These are phyloP conservation scores for Pythium dissimile DNA, from an alignment of 352 stramenopile genomes.

Conservation along the genomic window DNA sequence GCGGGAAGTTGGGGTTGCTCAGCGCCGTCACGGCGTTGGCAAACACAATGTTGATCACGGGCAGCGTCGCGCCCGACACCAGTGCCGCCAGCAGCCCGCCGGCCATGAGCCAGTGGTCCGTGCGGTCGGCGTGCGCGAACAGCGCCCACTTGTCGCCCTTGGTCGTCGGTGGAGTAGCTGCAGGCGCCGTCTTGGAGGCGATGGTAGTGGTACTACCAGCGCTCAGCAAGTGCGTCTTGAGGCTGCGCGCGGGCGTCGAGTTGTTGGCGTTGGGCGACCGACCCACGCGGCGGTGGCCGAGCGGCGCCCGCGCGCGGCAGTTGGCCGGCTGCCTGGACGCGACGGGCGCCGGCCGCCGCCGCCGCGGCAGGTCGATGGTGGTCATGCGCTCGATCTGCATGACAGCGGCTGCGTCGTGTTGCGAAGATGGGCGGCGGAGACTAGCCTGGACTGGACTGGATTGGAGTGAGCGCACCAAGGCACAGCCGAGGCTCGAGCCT, in stretches of 20 bases:
- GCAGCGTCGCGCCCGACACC: constrained; percentile 20
- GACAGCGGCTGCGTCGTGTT: too few relatives aligned
- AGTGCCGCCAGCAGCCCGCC: constrained; percentile 16
- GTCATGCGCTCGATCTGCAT: constrained; percentile 27
- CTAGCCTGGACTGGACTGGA: too few relatives aligned
- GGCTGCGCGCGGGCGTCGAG: not conserved
- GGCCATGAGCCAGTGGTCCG: constrained; percentile 21
- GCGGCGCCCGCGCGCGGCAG: not conserved
- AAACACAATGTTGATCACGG: constrained; percentile 23
- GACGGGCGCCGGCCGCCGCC: constrained; percentile 1
- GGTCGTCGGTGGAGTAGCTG: too few relatives aligned
- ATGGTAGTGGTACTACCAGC: too few relatives aligned
- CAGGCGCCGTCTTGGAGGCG: not conserved
- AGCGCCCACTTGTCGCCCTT: constrained; percentile 16
- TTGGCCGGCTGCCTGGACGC: constrained; percentile 3
- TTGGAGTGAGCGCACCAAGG: too few relatives aligned
- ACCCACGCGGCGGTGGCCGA: not conserved
- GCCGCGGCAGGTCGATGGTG: constrained; percentile 3
- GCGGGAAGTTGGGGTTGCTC: constrained; percentile 13
- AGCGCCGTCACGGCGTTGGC: constrained; percentile 22
- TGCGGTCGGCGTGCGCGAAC: constrained; percentile 21
- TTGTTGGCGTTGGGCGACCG: not conserved
- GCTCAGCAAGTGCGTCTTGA: constrained; percentile 15
- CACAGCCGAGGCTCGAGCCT: too few relatives aligned
- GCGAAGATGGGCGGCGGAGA: too few relatives aligned